Percentiles rank a stretch among this genome's conserved stretches.
phyloP scores from a whole-genome alignment of 1,284 basidiomycete species.

The Vanrija pseudolonga region DNA sequence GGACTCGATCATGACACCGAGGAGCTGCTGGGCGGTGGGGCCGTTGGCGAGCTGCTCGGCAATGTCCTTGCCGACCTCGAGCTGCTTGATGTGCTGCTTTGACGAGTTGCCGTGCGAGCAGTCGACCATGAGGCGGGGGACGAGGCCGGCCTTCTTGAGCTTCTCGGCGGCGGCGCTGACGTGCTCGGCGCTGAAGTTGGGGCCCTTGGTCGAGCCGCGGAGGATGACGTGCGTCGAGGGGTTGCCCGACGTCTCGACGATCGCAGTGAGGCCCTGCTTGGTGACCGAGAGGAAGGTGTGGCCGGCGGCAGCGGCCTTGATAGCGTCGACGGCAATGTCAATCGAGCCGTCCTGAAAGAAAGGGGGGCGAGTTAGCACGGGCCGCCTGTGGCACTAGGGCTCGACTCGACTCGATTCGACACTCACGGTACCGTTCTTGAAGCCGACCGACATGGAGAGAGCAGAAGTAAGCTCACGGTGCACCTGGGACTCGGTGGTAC shows the following conservation, averaged over 20 bases:
- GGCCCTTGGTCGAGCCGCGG: constrained; percentile 77
- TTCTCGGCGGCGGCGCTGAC: constrained; percentile 74
- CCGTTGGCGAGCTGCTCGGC: constrained; percentile 62
- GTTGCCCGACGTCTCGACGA: constrained; percentile 73
- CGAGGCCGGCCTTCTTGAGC: constrained; percentile 72
- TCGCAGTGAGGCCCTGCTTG: constrained; percentile 85
- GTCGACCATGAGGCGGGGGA: constrained; percentile 85
- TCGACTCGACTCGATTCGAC: not conserved
- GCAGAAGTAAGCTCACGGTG: constrained; percentile 88
- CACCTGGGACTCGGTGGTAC: constrained; percentile 91
- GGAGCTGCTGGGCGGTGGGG: constrained; percentile 71
- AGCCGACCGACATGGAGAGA: constrained; percentile 82
- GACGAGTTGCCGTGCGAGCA: constrained; percentile 74
- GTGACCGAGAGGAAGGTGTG: constrained; percentile 92
- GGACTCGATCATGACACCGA: constrained; percentile 97
- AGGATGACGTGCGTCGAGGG: constrained; percentile 66
- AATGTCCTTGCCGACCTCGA: constrained; percentile 54
- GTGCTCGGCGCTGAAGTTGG: constrained; percentile 75
- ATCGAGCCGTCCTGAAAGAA: constrained; percentile 60
- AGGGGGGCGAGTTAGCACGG: constrained; percentile 5
- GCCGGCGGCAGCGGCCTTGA: constrained; percentile 75
- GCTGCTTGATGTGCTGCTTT: constrained; percentile 60
- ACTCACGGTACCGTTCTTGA: constrained; percentile 57
- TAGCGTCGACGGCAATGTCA: constrained; percentile 84
- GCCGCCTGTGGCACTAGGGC: constrained; percentile 26